These are phyloP conservation scores for Chamaenerion angustifolium DNA, from an alignment of 345 rosid genomes.

Conservation along the genomic window DNA sequence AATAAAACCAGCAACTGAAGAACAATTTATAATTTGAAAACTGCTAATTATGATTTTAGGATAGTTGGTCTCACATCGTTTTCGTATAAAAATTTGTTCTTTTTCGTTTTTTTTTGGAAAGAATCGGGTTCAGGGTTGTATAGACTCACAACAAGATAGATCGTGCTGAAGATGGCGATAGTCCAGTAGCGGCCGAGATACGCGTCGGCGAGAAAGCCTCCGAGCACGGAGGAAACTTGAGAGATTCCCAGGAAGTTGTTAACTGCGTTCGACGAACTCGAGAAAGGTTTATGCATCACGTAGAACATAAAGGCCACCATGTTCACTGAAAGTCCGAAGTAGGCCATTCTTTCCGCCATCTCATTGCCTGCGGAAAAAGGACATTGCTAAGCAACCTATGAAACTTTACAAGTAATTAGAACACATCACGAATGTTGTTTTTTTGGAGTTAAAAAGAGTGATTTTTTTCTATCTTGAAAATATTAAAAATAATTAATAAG, in stretches of 20 bases:
- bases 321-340: conserved; percentile 84
- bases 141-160: conserved; percentile 60
- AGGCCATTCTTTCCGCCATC: conserved; percentile 95
- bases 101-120: too few relatives aligned
- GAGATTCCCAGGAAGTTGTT: conserved; percentile 89
- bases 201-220: conserved; percentile 92
- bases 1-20: too few relatives aligned
- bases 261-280: conserved; percentile 71
- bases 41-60: too few relatives aligned
- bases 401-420: background rate
- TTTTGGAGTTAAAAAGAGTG: too few relatives aligned
- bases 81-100: too few relatives aligned
- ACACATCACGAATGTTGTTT: too few relatives aligned
- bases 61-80: too few relatives aligned
- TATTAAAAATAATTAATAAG: too few relatives aligned
- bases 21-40: too few relatives aligned
- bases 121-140: too few relatives aligned
- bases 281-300: conserved; percentile 75
- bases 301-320: conserved; percentile 90
- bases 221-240: conserved; percentile 79
- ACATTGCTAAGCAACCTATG: background rate
- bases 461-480: too few relatives aligned
- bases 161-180: conserved; percentile 75
- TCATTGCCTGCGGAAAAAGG: conserved; percentile 52
- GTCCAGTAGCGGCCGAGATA: conserved; percentile 95